phyloP scores from a whole-genome alignment of 2,329 filamentous ascomycete genomes.

The Penicillium griseofulvum region DNA sequence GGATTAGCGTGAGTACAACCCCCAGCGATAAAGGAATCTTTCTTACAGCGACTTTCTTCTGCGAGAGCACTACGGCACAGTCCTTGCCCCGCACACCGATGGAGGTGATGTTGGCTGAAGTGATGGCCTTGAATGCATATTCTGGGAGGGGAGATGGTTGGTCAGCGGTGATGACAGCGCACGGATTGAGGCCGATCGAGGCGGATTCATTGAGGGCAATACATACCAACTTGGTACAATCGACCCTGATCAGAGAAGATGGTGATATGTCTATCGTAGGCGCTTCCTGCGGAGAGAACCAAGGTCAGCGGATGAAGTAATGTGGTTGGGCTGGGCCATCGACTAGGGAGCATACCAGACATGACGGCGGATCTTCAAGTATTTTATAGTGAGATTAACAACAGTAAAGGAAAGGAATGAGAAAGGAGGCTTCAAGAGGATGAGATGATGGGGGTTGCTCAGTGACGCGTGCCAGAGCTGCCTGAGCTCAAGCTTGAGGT shows the following conservation, averaged over 20 bases:
- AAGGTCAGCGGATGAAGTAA: constrained; percentile 34
- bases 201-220: neutral
- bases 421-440: constrained; percentile 10
- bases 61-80: constrained; percentile 93
- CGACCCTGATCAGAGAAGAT: constrained; percentile 99
- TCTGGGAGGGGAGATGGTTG: constrained; percentile 56
- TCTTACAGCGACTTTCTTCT: constrained; percentile 98
- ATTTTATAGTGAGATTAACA: constrained; percentile 11
- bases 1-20: constrained; percentile 14
- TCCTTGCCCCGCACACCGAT: constrained; percentile 94
- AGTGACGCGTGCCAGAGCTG: constrained; percentile 38
- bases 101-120: constrained; percentile 97
- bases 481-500: constrained; percentile 39
- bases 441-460: constrained; percentile 21
- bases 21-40: neutral
- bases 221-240: constrained; percentile 94
- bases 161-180: constrained; percentile 24
- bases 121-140: constrained; percentile 99
- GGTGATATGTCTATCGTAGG: constrained; percentile 98
- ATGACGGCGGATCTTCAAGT: constrained; percentile 33
- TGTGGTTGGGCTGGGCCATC: constrained; percentile 16
- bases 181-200: neutral
- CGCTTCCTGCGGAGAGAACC: constrained; percentile 59
- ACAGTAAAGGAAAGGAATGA: constrained; percentile 3
- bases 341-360: constrained; percentile 40